Evolutionary conservation across 306 rosid species (phyloP), one percentile per base, ranked within the genome.

Genomic region (Sindora glabra): DNA sequence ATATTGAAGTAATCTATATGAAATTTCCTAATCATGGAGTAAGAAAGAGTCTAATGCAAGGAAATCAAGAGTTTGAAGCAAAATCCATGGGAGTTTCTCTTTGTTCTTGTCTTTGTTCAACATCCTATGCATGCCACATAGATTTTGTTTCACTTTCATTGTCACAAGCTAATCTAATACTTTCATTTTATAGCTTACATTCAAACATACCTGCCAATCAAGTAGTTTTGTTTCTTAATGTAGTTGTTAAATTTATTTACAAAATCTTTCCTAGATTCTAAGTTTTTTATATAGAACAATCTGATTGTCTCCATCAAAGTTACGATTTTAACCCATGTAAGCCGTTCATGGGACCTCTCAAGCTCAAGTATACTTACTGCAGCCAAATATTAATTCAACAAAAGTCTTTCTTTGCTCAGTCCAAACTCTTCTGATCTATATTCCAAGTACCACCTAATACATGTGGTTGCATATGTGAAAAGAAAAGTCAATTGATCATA

Each of bases 361-460:
- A 82, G 74, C 32, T 82, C 89, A 37, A 61, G 79, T 24, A 82
- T 76, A 19, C 52, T 72, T 3, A 80, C 69, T 9, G 74, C 62
- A 1, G 85, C 80, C 13, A 81, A 64, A 70, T 62, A 82, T 63
- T 79, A 82, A 1, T 73, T 69, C 42, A 62, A 46, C 9, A 82
- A 67, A 17, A 79, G 80, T 49, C 57, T 71, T 10, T 30, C 72
- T 70, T 50, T 62, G 53, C 77, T 72, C 40, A 69, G 25, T 39
- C 89, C 89, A 17, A 55, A 69, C 8, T 73, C 80, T 53, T 46
- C 50, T 2, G 79, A 67, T 38, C 37, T 75, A 42, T 68, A 61
- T 19, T 78, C 76, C 37, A 64, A 42, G 49, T 75, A 75, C 89
- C 89, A 82, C 64, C 89, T 82, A 54, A n/a, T n/a, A n/a, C n/a